Conservation (phyloP, 768 basidiomycete genomes). For the Plicaturopsis crispa region DNA sequence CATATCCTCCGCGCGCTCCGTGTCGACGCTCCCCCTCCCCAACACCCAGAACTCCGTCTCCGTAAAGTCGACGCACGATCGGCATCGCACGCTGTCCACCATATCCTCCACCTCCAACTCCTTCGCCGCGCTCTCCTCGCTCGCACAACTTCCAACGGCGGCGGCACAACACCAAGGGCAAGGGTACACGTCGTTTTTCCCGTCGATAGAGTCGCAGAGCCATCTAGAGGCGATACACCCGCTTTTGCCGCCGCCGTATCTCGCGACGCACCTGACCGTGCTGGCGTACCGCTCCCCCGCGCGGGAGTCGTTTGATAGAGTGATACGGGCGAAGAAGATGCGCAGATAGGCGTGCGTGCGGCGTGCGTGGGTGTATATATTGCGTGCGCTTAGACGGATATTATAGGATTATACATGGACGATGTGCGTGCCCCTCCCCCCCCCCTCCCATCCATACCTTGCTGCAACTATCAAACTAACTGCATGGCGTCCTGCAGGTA, state of each 20-base stretch:
- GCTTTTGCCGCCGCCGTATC: slow-evolving; percentile 64
- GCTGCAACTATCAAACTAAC: too few relatives aligned
- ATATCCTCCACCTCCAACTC: slow-evolving; percentile 42
- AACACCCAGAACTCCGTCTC: slow-evolving; percentile 23
- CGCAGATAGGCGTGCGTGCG: too few relatives aligned
- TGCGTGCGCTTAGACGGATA: too few relatives aligned
- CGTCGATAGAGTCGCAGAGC: slow-evolving; percentile 45
- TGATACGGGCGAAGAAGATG: slow-evolving; percentile 50
- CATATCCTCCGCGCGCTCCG: slow-evolving; percentile 52
- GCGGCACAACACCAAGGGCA: slow-evolving; percentile 23
- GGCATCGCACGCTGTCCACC: slow-evolving; percentile 50
- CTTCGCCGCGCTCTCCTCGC: slow-evolving; percentile 49
- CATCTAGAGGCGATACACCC: slow-evolving; percentile 60
- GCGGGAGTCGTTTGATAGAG: slow-evolving; percentile 63
- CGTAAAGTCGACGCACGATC: slow-evolving; percentile 26
- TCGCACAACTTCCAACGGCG: slow-evolving; percentile 41
- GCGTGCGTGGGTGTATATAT: too few relatives aligned
- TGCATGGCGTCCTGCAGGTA: too few relatives aligned
- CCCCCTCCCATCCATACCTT: too few relatives aligned
- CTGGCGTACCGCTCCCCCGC: slow-evolving; percentile 58
- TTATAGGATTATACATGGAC: too few relatives aligned
- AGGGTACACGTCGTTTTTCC: slow-evolving; percentile 55
- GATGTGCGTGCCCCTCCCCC: too few relatives aligned
- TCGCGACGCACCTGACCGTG: slow-evolving; percentile 64
- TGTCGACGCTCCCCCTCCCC: slow-evolving; percentile 46